Evolutionary conservation across 208 protist genomes (phyloP).

Genomic region (Vickermania spadyakhi): DNA sequence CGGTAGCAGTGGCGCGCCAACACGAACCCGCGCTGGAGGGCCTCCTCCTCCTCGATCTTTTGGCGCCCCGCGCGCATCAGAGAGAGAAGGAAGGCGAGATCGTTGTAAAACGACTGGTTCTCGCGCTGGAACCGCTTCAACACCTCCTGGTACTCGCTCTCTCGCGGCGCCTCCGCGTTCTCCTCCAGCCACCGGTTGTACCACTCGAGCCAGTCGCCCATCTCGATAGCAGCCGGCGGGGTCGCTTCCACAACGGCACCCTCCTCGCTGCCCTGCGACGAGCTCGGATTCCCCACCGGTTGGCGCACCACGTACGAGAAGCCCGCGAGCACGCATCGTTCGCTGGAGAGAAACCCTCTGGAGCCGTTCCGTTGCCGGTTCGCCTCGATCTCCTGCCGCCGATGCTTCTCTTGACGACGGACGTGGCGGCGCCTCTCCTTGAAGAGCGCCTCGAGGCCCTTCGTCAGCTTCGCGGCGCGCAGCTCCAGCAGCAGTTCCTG

Average conservation of each 20-base stretch:
- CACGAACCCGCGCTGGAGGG: slow-evolving; percentile 2
- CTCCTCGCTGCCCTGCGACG: neutral
- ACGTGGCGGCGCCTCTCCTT: neutral
- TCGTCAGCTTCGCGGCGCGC: neutral
- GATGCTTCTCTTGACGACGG: neutral
- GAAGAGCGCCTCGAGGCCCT: neutral
- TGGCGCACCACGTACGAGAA: neutral
- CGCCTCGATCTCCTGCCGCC: slow-evolving; percentile 2
- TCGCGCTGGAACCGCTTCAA: slow-evolving; percentile 14
- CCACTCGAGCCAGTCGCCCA: slow-evolving; percentile 3
- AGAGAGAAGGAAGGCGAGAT: slow-evolving; percentile 15
- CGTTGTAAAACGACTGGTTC: slow-evolving; percentile 9
- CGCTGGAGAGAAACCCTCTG: neutral
- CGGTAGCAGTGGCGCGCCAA: slow-evolving; percentile 4
- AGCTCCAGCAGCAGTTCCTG: neutral
- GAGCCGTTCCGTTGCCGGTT: neutral
- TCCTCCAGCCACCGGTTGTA: slow-evolving; percentile 26
- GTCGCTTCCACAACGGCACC: neutral
- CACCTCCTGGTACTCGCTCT: slow-evolving; percentile 22
- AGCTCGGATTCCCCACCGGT: neutral
- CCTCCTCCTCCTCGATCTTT: slow-evolving; percentile 17
- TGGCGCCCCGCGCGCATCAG: slow-evolving; percentile 13
- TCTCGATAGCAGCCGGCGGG: neutral
- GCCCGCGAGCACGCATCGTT: neutral
- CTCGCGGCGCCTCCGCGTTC: slow-evolving; percentile 13